These are phyloP conservation scores for Elsinoe australis DNA, from an alignment of 2,329 filamentous ascomycete species.

Conservation along the genomic window DNA sequence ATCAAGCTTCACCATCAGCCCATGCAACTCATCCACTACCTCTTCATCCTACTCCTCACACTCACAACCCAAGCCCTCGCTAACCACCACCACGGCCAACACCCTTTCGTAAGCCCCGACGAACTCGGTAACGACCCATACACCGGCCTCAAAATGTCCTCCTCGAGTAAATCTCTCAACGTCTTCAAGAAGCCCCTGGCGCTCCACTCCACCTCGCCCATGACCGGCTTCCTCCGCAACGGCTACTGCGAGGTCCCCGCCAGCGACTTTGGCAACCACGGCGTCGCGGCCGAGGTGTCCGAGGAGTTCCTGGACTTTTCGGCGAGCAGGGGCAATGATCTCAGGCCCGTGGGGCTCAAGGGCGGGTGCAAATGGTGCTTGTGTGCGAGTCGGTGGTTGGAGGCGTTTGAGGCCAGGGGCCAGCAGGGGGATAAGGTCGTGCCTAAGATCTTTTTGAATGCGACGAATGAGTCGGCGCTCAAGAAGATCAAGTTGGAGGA, in stretches of 20 bases:
- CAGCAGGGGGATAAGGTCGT: conserved; percentile 38
- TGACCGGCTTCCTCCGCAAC: conserved; percentile 55
- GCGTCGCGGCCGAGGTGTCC: conserved; percentile 50
- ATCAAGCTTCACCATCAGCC: background rate
- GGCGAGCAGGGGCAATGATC: conserved; percentile 51
- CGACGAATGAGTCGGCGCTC: conserved; percentile 48
- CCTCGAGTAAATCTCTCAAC: conserved; percentile 24
- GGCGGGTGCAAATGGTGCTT: conserved; percentile 57
- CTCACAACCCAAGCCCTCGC: conserved; percentile 1
- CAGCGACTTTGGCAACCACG: conserved; percentile 53
- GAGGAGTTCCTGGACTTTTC: conserved; percentile 57
- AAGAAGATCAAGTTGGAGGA: conserved; percentile 42
- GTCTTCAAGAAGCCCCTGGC: conserved; percentile 53
- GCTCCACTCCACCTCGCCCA: conserved; percentile 50
- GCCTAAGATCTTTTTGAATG: conserved; percentile 44
- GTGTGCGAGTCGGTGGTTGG: conserved; percentile 48
- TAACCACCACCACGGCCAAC: conserved; percentile 14
- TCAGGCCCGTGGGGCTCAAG: conserved; percentile 48
- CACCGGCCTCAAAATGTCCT: background rate
- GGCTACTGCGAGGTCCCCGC: conserved; percentile 53
- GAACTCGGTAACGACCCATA: conserved; percentile 9
- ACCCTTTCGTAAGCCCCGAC: conserved; percentile 5
- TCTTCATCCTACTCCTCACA: conserved; percentile 2
- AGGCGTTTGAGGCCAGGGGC: conserved; percentile 50
- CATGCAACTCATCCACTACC: conserved; percentile 1